phyloP scores from a whole-genome alignment of 2,329 filamentous ascomycete species.

The Fusarium lyarnte region DNA sequence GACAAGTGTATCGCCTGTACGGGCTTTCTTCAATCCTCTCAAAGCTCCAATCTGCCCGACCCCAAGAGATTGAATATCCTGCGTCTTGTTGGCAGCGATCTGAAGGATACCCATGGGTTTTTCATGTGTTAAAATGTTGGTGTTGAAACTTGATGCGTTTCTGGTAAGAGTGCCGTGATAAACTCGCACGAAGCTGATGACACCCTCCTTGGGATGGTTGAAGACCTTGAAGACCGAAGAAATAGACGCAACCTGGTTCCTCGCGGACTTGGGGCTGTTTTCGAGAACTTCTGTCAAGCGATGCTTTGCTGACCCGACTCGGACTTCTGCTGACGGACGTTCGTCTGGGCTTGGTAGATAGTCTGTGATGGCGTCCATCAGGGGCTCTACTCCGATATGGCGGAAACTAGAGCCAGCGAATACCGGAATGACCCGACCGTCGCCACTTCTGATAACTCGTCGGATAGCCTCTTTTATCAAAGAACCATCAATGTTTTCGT shows the following conservation, averaged over 20 bases:
- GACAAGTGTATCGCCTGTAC: slow-evolving; percentile 92
- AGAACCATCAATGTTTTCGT: slow-evolving; percentile 75
- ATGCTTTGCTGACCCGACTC: slow-evolving; percentile 65
- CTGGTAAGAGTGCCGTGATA: slow-evolving; percentile 85
- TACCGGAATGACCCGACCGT: slow-evolving; percentile 81
- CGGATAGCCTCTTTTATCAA: slow-evolving; percentile 80
- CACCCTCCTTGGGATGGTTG: slow-evolving; percentile 84
- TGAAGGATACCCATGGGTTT: slow-evolving; percentile 83
- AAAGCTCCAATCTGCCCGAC: slow-evolving; percentile 95
- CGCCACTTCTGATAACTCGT: slow-evolving; percentile 72
- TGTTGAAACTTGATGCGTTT: slow-evolving; percentile 85
- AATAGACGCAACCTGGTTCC: slow-evolving; percentile 55
- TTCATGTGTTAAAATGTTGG: slow-evolving; percentile 81
- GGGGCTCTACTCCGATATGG: slow-evolving; percentile 91
- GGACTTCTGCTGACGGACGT: slow-evolving; percentile 81
- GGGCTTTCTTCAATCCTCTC: slow-evolving; percentile 86
- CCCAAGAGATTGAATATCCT: slow-evolving; percentile 82
- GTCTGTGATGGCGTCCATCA: slow-evolving; percentile 88
- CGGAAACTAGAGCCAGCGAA: slow-evolving; percentile 93
- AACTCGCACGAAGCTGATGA: slow-evolving; percentile 90
- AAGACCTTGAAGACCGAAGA: slow-evolving; percentile 94
- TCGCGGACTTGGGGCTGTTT: slow-evolving; percentile 50
- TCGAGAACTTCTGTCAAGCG: slow-evolving; percentile 51
- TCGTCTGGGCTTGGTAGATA: slow-evolving; percentile 86
- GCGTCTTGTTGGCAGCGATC: slow-evolving; percentile 88